A percentile compares a stretch with the other conserved stretches of the same genome.
phyloP scores from a whole-genome alignment of 2,329 filamentous ascomycete genomes.

The Alternaria gaisen region DNA sequence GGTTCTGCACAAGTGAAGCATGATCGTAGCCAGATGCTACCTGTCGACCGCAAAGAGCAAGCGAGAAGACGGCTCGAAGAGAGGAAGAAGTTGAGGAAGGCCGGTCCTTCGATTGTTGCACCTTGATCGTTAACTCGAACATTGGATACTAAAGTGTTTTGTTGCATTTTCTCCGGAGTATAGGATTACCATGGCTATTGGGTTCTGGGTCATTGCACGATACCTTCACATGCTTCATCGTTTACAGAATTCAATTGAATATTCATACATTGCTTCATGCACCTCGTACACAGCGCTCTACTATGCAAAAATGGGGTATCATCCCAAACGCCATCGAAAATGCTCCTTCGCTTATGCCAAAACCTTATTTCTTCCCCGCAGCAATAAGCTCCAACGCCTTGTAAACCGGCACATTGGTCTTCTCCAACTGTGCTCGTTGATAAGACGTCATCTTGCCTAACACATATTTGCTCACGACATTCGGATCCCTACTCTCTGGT shows the following conservation, averaged over 20 bases:
- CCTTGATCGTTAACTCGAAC: background rate
- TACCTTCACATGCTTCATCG: conserved; percentile 26
- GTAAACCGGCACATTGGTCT: conserved; percentile 59
- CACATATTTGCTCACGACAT: conserved; percentile 79
- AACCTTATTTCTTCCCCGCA: conserved; percentile 37
- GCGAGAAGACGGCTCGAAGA: conserved; percentile 39
- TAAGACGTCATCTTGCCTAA: conserved; percentile 68
- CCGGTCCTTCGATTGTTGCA: conserved; percentile 11
- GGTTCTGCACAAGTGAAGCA: conserved; percentile 30
- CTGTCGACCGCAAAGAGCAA: conserved; percentile 38
- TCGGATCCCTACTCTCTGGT: conserved; percentile 71
- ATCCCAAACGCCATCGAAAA: conserved; percentile 17
- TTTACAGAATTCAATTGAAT: conserved; percentile 10
- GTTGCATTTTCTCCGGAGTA: background rate
- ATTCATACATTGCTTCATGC: conserved; percentile 16
- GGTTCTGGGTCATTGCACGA: conserved; percentile 30
- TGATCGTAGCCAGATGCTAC: conserved; percentile 28
- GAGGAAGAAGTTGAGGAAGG: conserved; percentile 39
- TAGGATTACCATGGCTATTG: background rate
- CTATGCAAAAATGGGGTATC: conserved; percentile 19
- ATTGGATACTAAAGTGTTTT: background rate
- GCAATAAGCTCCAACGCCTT: conserved; percentile 62
- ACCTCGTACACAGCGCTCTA: conserved; percentile 6
- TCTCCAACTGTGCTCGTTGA: conserved; percentile 57
- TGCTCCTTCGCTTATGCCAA: conserved; percentile 13